Evolutionary conservation across 208 protist species (phyloP).

Genomic region (Phytomonas francai): DNA sequence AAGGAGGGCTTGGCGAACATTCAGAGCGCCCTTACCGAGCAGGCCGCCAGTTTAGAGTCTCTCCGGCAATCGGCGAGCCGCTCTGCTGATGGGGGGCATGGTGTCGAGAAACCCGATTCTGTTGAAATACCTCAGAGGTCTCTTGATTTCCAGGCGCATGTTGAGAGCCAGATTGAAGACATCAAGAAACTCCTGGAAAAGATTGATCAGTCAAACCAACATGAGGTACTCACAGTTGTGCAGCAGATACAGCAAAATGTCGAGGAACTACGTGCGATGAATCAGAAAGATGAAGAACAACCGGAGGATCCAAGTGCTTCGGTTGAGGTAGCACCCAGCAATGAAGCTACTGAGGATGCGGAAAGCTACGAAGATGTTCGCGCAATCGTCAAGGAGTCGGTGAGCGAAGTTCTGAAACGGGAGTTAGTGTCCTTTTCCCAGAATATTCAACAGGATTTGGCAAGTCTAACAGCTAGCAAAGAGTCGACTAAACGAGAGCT

Average conservation of each 20-base stretch:
- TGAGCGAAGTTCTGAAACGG: background rate
- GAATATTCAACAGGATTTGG: background rate
- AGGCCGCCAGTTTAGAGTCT: background rate
- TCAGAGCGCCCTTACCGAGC: background rate
- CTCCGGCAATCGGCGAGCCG: background rate
- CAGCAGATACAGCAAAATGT: background rate
- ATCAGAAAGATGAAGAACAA: background rate
- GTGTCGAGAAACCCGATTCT: background rate
- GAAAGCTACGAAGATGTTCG: background rate
- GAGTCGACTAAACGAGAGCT: background rate
- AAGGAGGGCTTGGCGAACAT: background rate
- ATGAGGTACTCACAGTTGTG: background rate
- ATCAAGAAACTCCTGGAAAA: background rate
- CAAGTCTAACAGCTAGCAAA: background rate
- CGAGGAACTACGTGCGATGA: background rate
- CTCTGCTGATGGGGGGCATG: background rate
- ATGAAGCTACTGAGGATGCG: background rate
- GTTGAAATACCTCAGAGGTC: background rate
- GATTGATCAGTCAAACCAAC: background rate
- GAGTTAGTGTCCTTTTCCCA: background rate
- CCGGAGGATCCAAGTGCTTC: background rate
- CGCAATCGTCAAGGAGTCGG: background rate
- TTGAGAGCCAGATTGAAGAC: background rate
- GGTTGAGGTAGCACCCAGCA: background rate
- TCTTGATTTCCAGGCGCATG: background rate